These are phyloP conservation scores for Candida germanica DNA, from an alignment of 805 yeast species.

Conservation along the genomic window DNA sequence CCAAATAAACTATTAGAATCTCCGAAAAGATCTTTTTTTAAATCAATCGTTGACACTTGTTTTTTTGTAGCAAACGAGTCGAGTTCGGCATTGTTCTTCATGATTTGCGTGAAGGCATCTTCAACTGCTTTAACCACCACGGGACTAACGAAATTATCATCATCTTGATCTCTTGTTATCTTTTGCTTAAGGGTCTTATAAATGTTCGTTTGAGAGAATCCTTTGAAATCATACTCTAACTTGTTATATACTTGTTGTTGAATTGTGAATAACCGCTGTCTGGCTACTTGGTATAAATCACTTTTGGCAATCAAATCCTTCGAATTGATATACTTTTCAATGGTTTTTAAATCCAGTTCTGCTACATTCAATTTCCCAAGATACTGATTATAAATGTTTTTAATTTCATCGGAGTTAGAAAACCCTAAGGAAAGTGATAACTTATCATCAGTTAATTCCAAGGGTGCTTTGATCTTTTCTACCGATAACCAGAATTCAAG, in stretches of 20 bases:
- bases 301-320: constrained; percentile 11
- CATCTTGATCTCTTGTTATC: constrained; percentile 14
- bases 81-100: constrained; percentile 20
- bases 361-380: not conserved
- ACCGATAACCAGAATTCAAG: constrained; percentile 67
- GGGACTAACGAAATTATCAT: constrained; percentile 13
- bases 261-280: constrained; percentile 55
- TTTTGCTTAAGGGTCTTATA: constrained; percentile 6
- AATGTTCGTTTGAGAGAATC: constrained; percentile 7
- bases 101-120: constrained; percentile 62
- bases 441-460: constrained; percentile 41
- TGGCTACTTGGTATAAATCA: constrained; percentile 47
- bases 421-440: constrained; percentile 40
- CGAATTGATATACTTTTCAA: constrained; percentile 22
- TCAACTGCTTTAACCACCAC: constrained; percentile 60
- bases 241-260: constrained; percentile 53
- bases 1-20: constrained; percentile 11
- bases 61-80: constrained; percentile 5
- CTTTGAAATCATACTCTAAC: constrained; percentile 40
- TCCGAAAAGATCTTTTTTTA: constrained; percentile 27
- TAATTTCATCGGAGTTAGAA: constrained; percentile 52
- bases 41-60: not conserved
- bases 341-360: constrained; percentile 19
- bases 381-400: constrained; percentile 28
- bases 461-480: constrained; percentile 67